Percentiles rank a stretch among this genome's conserved stretches.
Evolutionary conservation across 2,329 filamentous ascomycete genomes (phyloP).

Genomic region (Colletotrichum shisoi): DNA sequence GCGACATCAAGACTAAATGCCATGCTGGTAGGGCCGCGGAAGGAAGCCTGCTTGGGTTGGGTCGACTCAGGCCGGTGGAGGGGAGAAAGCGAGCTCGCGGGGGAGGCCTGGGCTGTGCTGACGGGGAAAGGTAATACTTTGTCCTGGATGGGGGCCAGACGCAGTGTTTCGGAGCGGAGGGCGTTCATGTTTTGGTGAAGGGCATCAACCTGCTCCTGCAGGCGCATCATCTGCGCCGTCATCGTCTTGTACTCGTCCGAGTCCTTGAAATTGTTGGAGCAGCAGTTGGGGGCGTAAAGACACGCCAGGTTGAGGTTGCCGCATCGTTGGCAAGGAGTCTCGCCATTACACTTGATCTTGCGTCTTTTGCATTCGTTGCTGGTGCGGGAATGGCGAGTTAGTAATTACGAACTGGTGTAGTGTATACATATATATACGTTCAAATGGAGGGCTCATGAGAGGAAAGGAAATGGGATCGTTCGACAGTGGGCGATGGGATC

Average conservation of each 20-base stretch:
- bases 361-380: constrained; percentile 79
- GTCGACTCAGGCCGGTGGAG: constrained; percentile 56
- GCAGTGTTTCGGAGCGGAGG: constrained; percentile 65
- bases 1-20: constrained; percentile 87
- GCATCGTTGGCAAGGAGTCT: constrained; percentile 72
- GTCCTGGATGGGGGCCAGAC: constrained; percentile 56
- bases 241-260: constrained; percentile 89
- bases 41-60: constrained; percentile 68
- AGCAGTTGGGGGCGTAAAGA: constrained; percentile 72
- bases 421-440: neutral
- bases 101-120: constrained; percentile 53
- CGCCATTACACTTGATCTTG: constrained; percentile 78
- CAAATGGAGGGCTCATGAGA: neutral
- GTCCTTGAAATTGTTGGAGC: constrained; percentile 84
- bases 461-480: neutral
- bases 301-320: constrained; percentile 72
- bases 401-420: neutral
- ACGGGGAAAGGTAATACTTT: constrained; percentile 49
- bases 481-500: neutral
- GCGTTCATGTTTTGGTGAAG: constrained; percentile 76
- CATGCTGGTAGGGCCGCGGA: constrained; percentile 85
- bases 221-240: constrained; percentile 72
- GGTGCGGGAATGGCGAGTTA: constrained; percentile 28
- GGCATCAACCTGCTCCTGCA: constrained; percentile 85
- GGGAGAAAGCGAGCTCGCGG: constrained; percentile 55